Base-by-base conservation (phyloP, 169 alveolate species). In the Plasmodium reichenowi region DNA sequence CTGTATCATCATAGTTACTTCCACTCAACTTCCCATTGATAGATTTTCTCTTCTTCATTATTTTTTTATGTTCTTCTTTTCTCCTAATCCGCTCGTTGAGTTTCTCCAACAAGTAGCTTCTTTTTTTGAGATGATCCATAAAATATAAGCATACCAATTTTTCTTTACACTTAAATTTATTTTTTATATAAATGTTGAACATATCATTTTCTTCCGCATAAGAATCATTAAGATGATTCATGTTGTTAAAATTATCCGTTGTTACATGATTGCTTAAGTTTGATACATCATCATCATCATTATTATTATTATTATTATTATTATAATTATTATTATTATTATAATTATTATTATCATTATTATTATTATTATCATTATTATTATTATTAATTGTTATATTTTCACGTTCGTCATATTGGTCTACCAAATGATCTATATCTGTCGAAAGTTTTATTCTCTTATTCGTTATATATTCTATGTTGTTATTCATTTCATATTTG, bases 141-240 rank as follows among this genome's bases (percentile, higher is more conserved):
- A 76, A 76, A 43, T 76, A 76, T 15, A 64, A 4, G 22, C 89
- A 76, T 2, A 66, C 70, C 15, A 76, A 64, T 47, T 76, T 76
- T 29, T 76, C 89, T 38, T n/a, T 45, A 45, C 78, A 76, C 43
- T 76, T 76, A 24, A 76, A 63, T 76, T 68, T 48, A 43, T 64
- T 63, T 59, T n/a, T 76, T 15, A 76, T 43, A 48, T 63, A 64
- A 48, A 76, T 26, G 38, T 76, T 76, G 52, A 76, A 64, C 32
- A 38, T 29, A 1, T 56, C 71, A 0, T 29, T 32, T 15, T 52
- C n/a, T 1, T 52, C 62, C 5, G 5, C 1, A 12, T 3, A 15
- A 2, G 20, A 12, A 52, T 12, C 62, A 52, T 15, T 10, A 8
- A 12, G 7, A 12, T 12, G n/a, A 52, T 52, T 52, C 20, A 12